phyloP scores from a whole-genome alignment of 495 filamentous ascomycete species.

The Neurospora terricola region DNA sequence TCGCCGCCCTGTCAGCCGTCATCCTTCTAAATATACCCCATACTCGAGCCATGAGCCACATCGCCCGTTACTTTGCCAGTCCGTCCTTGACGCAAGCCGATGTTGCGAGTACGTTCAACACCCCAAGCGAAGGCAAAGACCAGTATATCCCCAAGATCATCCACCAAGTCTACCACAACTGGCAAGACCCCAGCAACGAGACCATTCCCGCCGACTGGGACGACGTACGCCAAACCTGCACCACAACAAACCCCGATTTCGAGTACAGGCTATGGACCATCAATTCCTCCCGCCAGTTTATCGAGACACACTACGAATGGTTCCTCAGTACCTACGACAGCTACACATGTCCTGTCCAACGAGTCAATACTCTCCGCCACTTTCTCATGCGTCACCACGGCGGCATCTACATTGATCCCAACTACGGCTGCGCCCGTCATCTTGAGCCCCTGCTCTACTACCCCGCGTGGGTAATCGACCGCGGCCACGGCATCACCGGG shows the following conservation, averaged over 20 bases:
- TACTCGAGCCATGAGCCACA: neutral
- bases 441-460: slow-evolving; percentile 72
- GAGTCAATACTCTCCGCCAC: slow-evolving; percentile 76
- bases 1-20: neutral
- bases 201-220: slow-evolving; percentile 66
- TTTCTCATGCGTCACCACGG: slow-evolving; percentile 74
- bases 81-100: slow-evolving; percentile 1
- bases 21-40: neutral
- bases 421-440: slow-evolving; percentile 72
- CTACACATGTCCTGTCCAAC: slow-evolving; percentile 72
- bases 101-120: slow-evolving; percentile 1
- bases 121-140: neutral
- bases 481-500: slow-evolving; percentile 72
- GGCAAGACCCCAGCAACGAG: slow-evolving; percentile 25
- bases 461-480: slow-evolving; percentile 71
- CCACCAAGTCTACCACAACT: slow-evolving; percentile 75
- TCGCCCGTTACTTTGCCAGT: slow-evolving; percentile 2
- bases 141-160: slow-evolving; percentile 70
- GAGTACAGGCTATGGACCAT: slow-evolving; percentile 85
- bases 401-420: slow-evolving; percentile 79
- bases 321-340: slow-evolving; percentile 75
- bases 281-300: slow-evolving; percentile 62
- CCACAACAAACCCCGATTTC: slow-evolving; percentile 64
- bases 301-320: slow-evolving; percentile 65
- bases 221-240: slow-evolving; percentile 58